phyloP scores from a whole-genome alignment of 352 stramenopile genomes.

The Pythium volutum region DNA sequence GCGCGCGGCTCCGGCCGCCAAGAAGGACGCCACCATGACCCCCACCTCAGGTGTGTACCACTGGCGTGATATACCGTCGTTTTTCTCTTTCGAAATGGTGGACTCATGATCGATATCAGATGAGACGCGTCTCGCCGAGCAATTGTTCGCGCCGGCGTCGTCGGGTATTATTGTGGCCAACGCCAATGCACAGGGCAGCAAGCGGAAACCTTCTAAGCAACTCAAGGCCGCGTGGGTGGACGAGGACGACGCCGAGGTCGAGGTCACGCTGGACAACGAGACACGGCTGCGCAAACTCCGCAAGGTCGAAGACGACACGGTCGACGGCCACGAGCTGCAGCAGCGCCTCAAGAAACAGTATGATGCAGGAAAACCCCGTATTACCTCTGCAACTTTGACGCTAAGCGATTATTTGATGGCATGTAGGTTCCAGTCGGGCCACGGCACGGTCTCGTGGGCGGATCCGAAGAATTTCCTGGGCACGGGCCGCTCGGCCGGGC shows the following conservation, averaged over 20 bases:
- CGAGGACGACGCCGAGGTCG: conserved; percentile 77
- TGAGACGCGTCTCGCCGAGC: conserved; percentile 50
- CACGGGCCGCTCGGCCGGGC: conserved; percentile 23
- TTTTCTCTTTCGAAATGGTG: too few relatives aligned
- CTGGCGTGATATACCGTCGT: not conserved
- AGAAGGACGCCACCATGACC: conserved; percentile 6
- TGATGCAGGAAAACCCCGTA: conserved; percentile 20
- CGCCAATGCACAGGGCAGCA: conserved; percentile 11
- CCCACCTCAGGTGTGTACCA: conserved; percentile 20
- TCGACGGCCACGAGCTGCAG: conserved; percentile 72
- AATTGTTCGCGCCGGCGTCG: conserved; percentile 39
- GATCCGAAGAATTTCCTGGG: conserved; percentile 68
- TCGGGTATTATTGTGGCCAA: conserved; percentile 2
- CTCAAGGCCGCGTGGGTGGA: conserved; percentile 80
- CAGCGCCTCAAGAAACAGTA: conserved; percentile 81
- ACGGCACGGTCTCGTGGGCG: conserved; percentile 61
- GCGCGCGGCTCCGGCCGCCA: conserved; percentile 27
- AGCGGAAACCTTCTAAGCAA: conserved; percentile 33
- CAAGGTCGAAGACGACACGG: conserved; percentile 66
- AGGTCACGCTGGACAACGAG: conserved; percentile 69
- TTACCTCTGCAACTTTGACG: not conserved
- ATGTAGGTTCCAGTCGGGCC: conserved; percentile 52
- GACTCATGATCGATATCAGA: conserved; percentile 26
- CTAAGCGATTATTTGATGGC: not conserved
- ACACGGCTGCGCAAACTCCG: conserved; percentile 79